Base-by-base conservation (phyloP, 257 asterid genomes). In the Gentiana dahurica region DNA sequence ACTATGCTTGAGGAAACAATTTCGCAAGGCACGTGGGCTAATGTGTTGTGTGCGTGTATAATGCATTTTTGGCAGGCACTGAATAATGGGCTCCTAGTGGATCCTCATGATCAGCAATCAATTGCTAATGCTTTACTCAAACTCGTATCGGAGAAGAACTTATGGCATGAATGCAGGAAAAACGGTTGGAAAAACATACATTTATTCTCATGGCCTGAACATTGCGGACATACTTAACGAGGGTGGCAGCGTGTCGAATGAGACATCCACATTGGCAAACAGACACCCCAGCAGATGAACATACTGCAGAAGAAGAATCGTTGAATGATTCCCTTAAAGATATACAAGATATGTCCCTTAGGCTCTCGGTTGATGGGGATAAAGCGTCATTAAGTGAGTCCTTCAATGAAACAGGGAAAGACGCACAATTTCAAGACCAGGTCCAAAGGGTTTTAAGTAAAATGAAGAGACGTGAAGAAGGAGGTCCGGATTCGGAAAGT, bases 191-290 rank as follows among this genome's bases (percentile, higher is more conserved):
- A 72, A 64, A 87, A 87, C 72, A 87, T 87, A 63, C 91, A 84
- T 78, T 80, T 81, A 24, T 87, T 79, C 60, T 87, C 95, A 36
- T 87, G 95, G 95, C 88, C 89, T 0, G 95, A 87, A 71, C 95
- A 87, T 62, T 87, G 95, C 66, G 90, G 49, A 89, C 93, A 4
- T 89, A 89, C 71, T 71, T 86, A 49, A 76, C 92, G 2, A 70
- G 80, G 66, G 68, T 86, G 39, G 97, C 92, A 2, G 80, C 95
- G 1, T 83, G 93, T 71, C 83, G 95, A 49, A 81, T 86, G 85
- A 78, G 95, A 77, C 88, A 89, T 70, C 97, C 95, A 2, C 94
- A 82, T 10, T 88, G 97, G 97, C 66, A 82, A 70, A 89, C 85
- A 1, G 87, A 83, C 79, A 79, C 84, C 49, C 89, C 94, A 0